Conservation (phyloP, 2,329 filamentous ascomycete genomes). For the Pseudocercospora vitis region DNA sequence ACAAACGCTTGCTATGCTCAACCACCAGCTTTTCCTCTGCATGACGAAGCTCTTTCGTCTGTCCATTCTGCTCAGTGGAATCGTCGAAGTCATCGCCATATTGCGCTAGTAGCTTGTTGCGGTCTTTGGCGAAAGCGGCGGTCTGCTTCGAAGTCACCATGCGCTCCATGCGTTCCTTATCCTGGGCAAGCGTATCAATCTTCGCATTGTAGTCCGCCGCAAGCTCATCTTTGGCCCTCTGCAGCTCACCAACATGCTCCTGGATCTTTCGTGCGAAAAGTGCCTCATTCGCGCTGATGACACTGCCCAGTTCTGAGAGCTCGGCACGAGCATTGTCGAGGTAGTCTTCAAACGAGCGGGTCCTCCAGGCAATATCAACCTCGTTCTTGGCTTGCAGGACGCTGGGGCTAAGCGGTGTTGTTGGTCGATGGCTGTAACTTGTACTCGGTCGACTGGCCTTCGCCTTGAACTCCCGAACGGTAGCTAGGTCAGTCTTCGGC, state of each 20-base stretch:
- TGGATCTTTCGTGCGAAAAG: conserved; percentile 39
- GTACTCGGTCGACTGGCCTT: not conserved
- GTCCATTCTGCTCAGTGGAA: conserved; percentile 23
- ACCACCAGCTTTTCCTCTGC: conserved; percentile 38
- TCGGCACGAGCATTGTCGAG: conserved; percentile 37
- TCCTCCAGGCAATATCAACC: conserved; percentile 24
- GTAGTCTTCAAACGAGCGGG: conserved; percentile 40
- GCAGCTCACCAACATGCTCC: conserved; percentile 40
- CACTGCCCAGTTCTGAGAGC: conserved; percentile 37
- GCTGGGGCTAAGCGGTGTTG: conserved; percentile 23
- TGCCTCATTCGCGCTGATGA: conserved; percentile 39
- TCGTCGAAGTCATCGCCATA: conserved; percentile 31
- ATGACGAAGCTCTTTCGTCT: conserved; percentile 31
- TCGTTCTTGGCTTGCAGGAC: conserved; percentile 23
- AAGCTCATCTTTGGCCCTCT: conserved; percentile 38
- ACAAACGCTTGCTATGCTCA: conserved; percentile 37
- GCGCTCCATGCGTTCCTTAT: conserved; percentile 36
- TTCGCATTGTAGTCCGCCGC: conserved; percentile 37
- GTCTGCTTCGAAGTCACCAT: conserved; percentile 34
- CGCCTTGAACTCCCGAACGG: conserved; percentile 16
- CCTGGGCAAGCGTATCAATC: conserved; percentile 34
- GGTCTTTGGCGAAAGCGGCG: conserved; percentile 37
- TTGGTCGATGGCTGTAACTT: conserved; percentile 11
- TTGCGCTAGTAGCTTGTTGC: conserved; percentile 34
- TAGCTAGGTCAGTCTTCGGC: conserved; percentile 19